A percentile compares a stretch with the other conserved stretches of the same genome.
Conservation (phyloP, 305 asterid species). For the Striga hermonthica region DNA sequence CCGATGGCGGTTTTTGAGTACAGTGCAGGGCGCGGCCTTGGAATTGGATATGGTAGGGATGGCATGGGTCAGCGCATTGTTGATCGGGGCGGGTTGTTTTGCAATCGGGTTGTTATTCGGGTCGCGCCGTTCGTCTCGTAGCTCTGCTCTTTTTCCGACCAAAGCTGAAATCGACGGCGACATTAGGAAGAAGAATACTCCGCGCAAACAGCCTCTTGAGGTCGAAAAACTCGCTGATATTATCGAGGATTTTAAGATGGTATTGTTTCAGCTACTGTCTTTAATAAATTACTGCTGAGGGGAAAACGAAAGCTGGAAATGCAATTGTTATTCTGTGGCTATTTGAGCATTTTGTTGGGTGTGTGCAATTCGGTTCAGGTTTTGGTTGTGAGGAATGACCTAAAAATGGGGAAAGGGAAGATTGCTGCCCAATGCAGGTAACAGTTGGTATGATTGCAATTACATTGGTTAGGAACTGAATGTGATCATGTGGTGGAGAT, state of each 20-base stretch:
- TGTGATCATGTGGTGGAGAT: no score
- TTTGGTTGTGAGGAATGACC: slow-evolving; percentile 95
- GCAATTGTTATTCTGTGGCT: background rate
- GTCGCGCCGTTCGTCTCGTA: slow-evolving; percentile 42
- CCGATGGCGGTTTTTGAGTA: slow-evolving; percentile 27
- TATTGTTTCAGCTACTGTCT: slow-evolving; percentile 28
- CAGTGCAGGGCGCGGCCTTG: slow-evolving; percentile 38
- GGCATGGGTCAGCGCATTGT: slow-evolving; percentile 70
- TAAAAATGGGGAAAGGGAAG: slow-evolving; percentile 99
- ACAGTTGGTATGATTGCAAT: slow-evolving; percentile 10
- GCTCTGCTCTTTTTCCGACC: slow-evolving; percentile 32
- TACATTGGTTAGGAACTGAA: no score
- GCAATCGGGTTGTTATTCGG: slow-evolving; percentile 60
- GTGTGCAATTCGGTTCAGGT: slow-evolving; percentile 51
- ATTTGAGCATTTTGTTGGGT: slow-evolving; percentile 12
- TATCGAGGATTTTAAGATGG: slow-evolving; percentile 92
- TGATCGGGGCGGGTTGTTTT: slow-evolving; percentile 66
- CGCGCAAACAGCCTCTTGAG: slow-evolving; percentile 55
- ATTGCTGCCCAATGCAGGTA: slow-evolving; percentile 99
- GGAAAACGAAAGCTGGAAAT: background rate
- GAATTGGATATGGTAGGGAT: slow-evolving; percentile 62
- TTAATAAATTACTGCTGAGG: slow-evolving; percentile 1
- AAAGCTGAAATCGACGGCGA: slow-evolving; percentile 35
- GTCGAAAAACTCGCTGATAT: slow-evolving; percentile 85
- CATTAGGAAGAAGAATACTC: slow-evolving; percentile 43